These are phyloP conservation scores for Cicer pinnatifidum DNA, from an alignment of 306 rosid genomes.

Conservation along the genomic window DNA sequence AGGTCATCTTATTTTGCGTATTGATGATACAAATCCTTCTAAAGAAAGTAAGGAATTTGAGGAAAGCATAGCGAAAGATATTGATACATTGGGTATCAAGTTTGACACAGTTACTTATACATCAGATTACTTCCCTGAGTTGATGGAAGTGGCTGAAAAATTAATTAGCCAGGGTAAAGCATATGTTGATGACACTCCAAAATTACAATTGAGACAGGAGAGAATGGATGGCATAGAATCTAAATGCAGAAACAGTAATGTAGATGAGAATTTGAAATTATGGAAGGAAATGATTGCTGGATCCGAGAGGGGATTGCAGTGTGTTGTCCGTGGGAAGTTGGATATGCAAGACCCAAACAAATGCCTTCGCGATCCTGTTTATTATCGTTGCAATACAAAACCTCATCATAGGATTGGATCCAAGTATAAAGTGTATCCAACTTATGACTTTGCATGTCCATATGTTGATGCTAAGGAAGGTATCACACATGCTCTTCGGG, in stretches of 20 bases:
- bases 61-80: constrained; percentile 78
- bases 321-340: constrained; percentile 92
- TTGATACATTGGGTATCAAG: constrained; percentile 80
- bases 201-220: constrained; percentile 83
- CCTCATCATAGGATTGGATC: constrained; percentile 93
- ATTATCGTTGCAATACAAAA: constrained; percentile 89
- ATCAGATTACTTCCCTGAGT: constrained; percentile 84
- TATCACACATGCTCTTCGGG: constrained; percentile 90
- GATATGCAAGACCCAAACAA: constrained; percentile 95
- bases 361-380: constrained; percentile 91
- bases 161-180: constrained; percentile 87
- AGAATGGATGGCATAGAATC: constrained; percentile 93
- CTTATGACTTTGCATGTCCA: constrained; percentile 97
- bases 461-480: constrained; percentile 85
- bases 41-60: constrained; percentile 95
- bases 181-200: constrained; percentile 95
- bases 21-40: constrained; percentile 94
- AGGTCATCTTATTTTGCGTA: constrained; percentile 73
- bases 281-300: constrained; percentile 94
- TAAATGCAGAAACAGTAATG: constrained; percentile 64
- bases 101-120: constrained; percentile 72
- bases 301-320: constrained; percentile 79
- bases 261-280: constrained; percentile 69
- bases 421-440: constrained; percentile 87
- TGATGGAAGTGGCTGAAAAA: constrained; percentile 84